Evolutionary conservation across 2,329 filamentous ascomycete genomes (phyloP).

Genomic region (Reticulascus tulasneorum): DNA sequence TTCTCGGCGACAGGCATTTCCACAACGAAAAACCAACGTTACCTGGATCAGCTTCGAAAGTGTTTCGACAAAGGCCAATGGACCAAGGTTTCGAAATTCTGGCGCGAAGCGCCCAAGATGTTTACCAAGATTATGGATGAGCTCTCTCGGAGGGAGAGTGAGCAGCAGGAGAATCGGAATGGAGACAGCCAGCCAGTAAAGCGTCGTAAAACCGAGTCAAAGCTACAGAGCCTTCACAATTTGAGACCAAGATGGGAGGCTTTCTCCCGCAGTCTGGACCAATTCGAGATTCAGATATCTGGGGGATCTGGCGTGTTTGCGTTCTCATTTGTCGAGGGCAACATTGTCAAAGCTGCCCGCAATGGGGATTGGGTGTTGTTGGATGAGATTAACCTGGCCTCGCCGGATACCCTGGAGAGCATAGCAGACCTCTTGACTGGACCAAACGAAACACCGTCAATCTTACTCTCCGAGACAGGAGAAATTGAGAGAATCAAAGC

Average conservation of each 20-base stretch:
- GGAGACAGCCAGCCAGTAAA: slow-evolving; percentile 61
- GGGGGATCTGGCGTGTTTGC: slow-evolving; percentile 74
- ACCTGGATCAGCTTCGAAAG: slow-evolving; percentile 76
- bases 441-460: slow-evolving; percentile 67
- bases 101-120: slow-evolving; percentile 86
- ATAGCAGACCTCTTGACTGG: slow-evolving; percentile 84
- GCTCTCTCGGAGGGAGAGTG: slow-evolving; percentile 40
- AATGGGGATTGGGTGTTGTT: slow-evolving; percentile 97
- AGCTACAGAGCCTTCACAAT: slow-evolving; percentile 58
- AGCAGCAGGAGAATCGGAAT: slow-evolving; percentile 30
- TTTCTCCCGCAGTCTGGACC: slow-evolving; percentile 70
- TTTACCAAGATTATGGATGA: slow-evolving; percentile 67
- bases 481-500: slow-evolving; percentile 86
- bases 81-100: slow-evolving; percentile 79
- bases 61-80: slow-evolving; percentile 79
- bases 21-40: slow-evolving; percentile 79
- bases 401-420: slow-evolving; percentile 89
- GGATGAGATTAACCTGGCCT: slow-evolving; percentile 95
- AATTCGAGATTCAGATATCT: slow-evolving; percentile 76
- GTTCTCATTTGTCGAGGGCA: slow-evolving; percentile 94
- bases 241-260: slow-evolving; percentile 70
- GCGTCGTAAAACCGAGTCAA: slow-evolving; percentile 60
- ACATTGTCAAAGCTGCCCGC: slow-evolving; percentile 89
- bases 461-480: slow-evolving; percentile 88
- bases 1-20: slow-evolving; percentile 85